Evolutionary conservation across 495 filamentous ascomycete genomes (phyloP).

Genomic region (Daldinia grandis): DNA sequence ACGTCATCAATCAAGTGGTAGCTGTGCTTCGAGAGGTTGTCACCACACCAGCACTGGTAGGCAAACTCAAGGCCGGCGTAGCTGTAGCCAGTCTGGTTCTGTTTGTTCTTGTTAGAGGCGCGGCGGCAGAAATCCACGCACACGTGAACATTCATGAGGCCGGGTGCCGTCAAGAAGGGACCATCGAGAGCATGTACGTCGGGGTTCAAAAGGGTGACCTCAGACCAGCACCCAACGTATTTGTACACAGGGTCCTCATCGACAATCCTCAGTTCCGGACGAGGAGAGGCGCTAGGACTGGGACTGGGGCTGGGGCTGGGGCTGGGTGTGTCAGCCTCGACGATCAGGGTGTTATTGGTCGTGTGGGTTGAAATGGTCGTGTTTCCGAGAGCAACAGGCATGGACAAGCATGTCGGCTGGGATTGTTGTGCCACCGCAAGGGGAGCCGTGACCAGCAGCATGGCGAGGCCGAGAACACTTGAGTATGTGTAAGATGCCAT

Average conservation of each 20-base stretch:
- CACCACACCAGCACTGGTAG: slow-evolving; percentile 62
- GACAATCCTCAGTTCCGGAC: slow-evolving; percentile 15
- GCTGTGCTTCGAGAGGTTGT: slow-evolving; percentile 46
- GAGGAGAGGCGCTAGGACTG: background rate
- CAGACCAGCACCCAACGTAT: slow-evolving; percentile 62
- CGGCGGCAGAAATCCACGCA: slow-evolving; percentile 55
- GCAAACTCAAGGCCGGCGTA: slow-evolving; percentile 60
- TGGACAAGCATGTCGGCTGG: background rate
- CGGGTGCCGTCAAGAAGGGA: slow-evolving; percentile 53
- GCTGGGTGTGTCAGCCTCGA: background rate
- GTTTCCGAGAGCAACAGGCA: background rate
- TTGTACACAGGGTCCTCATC: slow-evolving; percentile 41
- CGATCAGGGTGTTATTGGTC: background rate
- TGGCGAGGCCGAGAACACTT: slow-evolving; percentile 4
- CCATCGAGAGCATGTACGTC: slow-evolving; percentile 46
- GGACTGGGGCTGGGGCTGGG: slow-evolving; percentile 15
- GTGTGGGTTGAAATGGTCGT: background rate
- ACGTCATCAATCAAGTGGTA: slow-evolving; percentile 44
- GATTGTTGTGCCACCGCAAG: background rate
- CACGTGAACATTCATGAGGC: slow-evolving; percentile 15
- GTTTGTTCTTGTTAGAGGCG: slow-evolving; percentile 7
- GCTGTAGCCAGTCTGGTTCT: slow-evolving; percentile 31
- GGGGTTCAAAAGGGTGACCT: slow-evolving; percentile 50
- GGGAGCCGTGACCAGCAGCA: slow-evolving; percentile 7
- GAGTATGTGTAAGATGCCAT: slow-evolving; percentile 15